These are phyloP conservation scores for Lepidium didymum DNA, from an alignment of 345 rosid genomes.

Conservation along the genomic window DNA sequence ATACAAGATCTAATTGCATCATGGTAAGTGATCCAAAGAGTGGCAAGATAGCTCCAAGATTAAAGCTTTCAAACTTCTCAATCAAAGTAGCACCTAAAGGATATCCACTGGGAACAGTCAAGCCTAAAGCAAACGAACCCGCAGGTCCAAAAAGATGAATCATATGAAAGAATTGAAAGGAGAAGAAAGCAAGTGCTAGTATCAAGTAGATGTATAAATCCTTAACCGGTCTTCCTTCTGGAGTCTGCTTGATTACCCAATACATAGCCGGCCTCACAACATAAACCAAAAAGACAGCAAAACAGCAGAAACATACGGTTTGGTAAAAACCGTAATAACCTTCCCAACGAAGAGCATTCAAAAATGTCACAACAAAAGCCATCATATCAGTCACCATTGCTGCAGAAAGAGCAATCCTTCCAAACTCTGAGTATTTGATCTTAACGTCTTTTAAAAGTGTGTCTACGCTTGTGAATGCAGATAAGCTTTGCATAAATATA, in stretches of 20 bases:
- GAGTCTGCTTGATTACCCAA: slow-evolving; percentile 29
- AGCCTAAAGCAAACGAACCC: slow-evolving; percentile 35
- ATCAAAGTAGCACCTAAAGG: slow-evolving; percentile 40
- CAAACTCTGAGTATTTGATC: slow-evolving; percentile 46
- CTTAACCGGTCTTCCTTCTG: slow-evolving; percentile 33
- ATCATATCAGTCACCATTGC: slow-evolving; percentile 29
- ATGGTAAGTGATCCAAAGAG: slow-evolving; percentile 14
- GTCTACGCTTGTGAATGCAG: slow-evolving; percentile 38
- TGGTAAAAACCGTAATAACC: not conserved
- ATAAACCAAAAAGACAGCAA: not conserved
- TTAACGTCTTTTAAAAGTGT: slow-evolving; percentile 40
- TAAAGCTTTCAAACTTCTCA: slow-evolving; percentile 35
- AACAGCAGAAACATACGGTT: not conserved
- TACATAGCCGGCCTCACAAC: slow-evolving; percentile 23
- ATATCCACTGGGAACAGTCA: slow-evolving; percentile 38
- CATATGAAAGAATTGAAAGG: not conserved
- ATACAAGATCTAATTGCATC: slow-evolving; percentile 11
- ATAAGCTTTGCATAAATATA: slow-evolving; percentile 20
- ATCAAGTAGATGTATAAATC: slow-evolving; percentile 20
- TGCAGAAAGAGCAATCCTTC: slow-evolving; percentile 37
- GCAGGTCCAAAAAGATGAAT: slow-evolving; percentile 9
- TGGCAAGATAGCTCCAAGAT: slow-evolving; percentile 23
- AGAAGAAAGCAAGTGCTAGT: slow-evolving; percentile 18
- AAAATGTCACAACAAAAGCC: slow-evolving; percentile 1
- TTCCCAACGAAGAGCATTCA: not conserved